Conservation (phyloP, 441 rosid species). For the Melastoma candidum region DNA sequence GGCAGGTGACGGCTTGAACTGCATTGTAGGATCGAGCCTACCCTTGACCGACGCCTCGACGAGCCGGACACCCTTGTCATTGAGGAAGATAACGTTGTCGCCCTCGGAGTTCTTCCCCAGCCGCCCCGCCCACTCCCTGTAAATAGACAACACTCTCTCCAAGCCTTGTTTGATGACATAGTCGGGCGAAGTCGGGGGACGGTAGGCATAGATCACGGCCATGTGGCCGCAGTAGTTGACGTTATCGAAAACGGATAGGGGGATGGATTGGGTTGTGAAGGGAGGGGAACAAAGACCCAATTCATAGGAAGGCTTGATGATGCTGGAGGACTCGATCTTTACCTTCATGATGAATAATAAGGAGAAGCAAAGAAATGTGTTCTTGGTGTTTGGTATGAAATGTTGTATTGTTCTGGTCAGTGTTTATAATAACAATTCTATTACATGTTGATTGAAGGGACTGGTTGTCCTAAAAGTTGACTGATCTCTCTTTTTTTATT, state of each 20-base stretch:
- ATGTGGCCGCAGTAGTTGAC: conserved; percentile 10
- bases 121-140: conserved; percentile 15
- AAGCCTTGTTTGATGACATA: conserved; percentile 7
- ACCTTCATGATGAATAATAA: conserved; percentile 13
- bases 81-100: conserved; percentile 3
- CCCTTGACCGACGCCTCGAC: conserved; percentile 14
- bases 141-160: conserved; percentile 9
- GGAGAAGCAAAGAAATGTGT: too few relatives aligned
- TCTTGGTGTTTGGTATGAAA: too few relatives aligned
- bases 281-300: conserved; percentile 1
- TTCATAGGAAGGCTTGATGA: conserved; percentile 13
- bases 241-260: conserved; percentile 9
- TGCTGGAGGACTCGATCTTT: conserved; percentile 13
- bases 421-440: too few relatives aligned
- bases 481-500: too few relatives aligned
- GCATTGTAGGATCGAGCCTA: conserved; percentile 5
- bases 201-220: conserved; percentile 12
- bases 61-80: conserved; percentile 11
- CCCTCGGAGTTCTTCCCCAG: conserved; percentile 9
- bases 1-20: conserved; percentile 11
- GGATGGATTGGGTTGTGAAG: background rate
- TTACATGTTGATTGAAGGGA: too few relatives aligned
- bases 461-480: too few relatives aligned
- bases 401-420: too few relatives aligned
- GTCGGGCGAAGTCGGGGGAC: conserved; percentile 2